Evolutionary conservation across 2,329 filamentous ascomycete genomes (phyloP).

Genomic region (Endoconidiophora polonica): DNA sequence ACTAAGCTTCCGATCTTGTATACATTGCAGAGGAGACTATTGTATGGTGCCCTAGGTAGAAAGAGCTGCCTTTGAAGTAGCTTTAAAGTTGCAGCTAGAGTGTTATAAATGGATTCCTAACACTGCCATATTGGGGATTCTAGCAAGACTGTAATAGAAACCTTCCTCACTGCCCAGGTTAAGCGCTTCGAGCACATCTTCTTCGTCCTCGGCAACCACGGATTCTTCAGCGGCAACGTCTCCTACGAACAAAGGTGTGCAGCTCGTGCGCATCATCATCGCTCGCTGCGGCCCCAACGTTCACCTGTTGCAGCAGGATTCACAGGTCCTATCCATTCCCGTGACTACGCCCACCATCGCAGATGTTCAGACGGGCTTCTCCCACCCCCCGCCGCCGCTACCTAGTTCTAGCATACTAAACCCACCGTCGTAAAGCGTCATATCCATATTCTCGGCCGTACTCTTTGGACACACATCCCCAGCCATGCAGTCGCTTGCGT

Average conservation of each 20-base stretch:
- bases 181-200: conserved; percentile 28
- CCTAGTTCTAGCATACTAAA: conserved; percentile 23
- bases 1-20: no score
- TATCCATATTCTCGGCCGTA: conserved; percentile 33
- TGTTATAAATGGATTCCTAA: no score
- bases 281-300: conserved; percentile 25
- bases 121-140: no score
- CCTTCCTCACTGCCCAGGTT: conserved; percentile 27
- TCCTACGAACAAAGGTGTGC: conserved; percentile 23
- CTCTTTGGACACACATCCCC: conserved; percentile 37
- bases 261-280: conserved; percentile 22
- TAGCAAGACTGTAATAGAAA: conserved; percentile 17
- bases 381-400: neutral
- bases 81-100: no score
- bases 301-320: conserved; percentile 26
- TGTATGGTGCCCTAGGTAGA: no score
- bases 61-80: no score
- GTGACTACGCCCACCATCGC: neutral
- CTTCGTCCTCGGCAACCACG: conserved; percentile 36
- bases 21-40: no score
- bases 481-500: conserved; percentile 24
- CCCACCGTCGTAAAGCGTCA: neutral
- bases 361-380: neutral
- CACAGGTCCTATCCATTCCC: conserved; percentile 20
- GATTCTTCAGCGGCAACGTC: conserved; percentile 29